Conservation (phyloP, 2,329 filamentous ascomycete genomes). For the Bipolaris bicolor region DNA sequence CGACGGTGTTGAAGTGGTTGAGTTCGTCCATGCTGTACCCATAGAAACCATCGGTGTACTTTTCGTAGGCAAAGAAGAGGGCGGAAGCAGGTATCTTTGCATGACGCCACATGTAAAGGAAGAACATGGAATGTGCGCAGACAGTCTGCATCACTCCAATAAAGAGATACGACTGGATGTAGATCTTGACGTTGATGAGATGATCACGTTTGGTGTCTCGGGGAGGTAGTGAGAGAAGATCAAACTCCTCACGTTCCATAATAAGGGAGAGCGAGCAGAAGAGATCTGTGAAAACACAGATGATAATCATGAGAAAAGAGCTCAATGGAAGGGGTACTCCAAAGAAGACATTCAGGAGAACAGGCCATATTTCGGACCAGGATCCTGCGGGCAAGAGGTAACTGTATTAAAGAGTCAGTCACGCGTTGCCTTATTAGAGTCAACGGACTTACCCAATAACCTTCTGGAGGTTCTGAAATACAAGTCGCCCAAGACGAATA, state of each 20-base stretch:
- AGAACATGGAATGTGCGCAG: constrained; percentile 1
- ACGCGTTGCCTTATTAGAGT: no score
- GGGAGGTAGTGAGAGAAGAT: not conserved
- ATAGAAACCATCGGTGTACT: not conserved
- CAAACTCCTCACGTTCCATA: constrained; percentile 1
- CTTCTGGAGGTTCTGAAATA: not conserved
- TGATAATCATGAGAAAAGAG: constrained; percentile 1
- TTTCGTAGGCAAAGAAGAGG: not conserved
- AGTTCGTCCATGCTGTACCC: not conserved
- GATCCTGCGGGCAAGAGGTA: not conserved
- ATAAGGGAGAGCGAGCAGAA: constrained; percentile 1
- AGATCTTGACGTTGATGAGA: constrained; percentile 1
- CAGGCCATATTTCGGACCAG: constrained; percentile 1
- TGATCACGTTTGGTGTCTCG: constrained; percentile 1
- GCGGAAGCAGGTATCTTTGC: constrained; percentile 1
- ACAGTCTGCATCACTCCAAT: constrained; percentile 1
- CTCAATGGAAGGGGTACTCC: not conserved
- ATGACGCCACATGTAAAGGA: constrained; percentile 2
- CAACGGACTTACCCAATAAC: not conserved
- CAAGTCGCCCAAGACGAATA: not conserved
- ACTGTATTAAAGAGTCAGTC: not conserved
- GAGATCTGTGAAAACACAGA: not conserved
- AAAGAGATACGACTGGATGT: not conserved
- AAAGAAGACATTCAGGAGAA: constrained; percentile 2
- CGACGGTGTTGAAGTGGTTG: constrained; percentile 1